These are phyloP conservation scores for Trichoderma gracile DNA, from an alignment of 2,329 filamentous ascomycete genomes.

Conservation along the genomic window DNA sequence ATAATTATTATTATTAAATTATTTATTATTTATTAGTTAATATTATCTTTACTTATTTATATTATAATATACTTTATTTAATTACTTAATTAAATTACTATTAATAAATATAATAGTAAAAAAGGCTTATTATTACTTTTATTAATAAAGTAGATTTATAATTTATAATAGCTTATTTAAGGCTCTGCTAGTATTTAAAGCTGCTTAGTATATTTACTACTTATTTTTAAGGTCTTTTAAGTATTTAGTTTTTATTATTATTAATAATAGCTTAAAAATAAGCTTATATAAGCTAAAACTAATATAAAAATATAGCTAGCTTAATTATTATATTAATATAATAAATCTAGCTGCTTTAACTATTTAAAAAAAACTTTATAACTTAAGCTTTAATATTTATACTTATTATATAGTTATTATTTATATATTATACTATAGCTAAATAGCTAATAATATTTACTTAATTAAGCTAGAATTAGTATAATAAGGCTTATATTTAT, in stretches of 20 bases:
- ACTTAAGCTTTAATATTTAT: not conserved
- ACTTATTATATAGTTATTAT: not conserved
- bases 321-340: not conserved
- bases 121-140: too few relatives aligned
- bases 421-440: not conserved
- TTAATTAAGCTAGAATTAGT: not conserved
- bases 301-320: not conserved
- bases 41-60: too few relatives aligned
- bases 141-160: too few relatives aligned
- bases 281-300: not conserved
- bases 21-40: too few relatives aligned
- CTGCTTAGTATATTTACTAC: not conserved
- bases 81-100: too few relatives aligned
- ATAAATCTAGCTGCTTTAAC: not conserved
- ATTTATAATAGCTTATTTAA: too few relatives aligned
- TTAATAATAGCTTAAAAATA: not conserved
- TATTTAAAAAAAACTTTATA: not conserved
- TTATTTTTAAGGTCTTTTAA: not conserved
- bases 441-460: not conserved
- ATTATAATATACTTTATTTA: too few relatives aligned
- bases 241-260: too few relatives aligned
- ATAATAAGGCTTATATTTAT: not conserved
- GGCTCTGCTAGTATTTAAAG: too few relatives aligned
- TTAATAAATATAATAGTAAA: too few relatives aligned
- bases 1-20: too few relatives aligned